Conservation (phyloP, 2,329 filamentous ascomycete species). For the Calonectria henricotiae region DNA sequence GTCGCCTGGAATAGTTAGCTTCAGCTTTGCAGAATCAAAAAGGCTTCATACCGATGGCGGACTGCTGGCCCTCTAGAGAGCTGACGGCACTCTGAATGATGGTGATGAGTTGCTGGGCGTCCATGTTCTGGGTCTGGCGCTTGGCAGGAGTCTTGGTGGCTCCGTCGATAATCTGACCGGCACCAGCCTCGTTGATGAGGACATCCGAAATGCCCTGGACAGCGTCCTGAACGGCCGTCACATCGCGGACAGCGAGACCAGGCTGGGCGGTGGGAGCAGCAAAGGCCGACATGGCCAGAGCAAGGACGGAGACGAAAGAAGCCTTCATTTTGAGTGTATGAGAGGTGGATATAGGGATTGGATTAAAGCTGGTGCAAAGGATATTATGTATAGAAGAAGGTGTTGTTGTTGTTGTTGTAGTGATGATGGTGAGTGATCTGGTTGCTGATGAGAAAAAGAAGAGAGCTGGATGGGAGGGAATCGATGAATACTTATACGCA, state of each 20-base stretch:
- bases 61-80: not conserved
- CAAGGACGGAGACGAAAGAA: constrained; percentile 41
- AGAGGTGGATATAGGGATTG: not conserved
- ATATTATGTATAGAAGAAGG: not conserved
- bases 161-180: not conserved
- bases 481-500: constrained; percentile 24
- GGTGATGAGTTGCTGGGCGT: not conserved
- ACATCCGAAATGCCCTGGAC: not conserved
- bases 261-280: constrained; percentile 36
- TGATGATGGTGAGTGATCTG: not conserved
- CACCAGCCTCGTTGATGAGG: not conserved
- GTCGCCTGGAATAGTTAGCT: not conserved
- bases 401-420: not conserved
- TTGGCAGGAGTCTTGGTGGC: not conserved
- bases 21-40: too few species aligned
- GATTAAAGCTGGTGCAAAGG: not conserved
- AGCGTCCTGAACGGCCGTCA: constrained; percentile 14
- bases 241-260: constrained; percentile 22
- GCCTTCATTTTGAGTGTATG: constrained; percentile 44
- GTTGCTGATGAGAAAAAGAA: constrained; percentile 9
- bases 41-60: constrained; percentile 12
- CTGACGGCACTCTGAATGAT: not conserved
- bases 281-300: constrained; percentile 43
- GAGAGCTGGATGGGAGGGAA: not conserved
- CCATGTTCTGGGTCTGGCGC: not conserved